Evolutionary conservation across 306 rosid species (phyloP), one percentile per base, ranked within the genome.

Genomic region (Dalbergia cultrata): DNA sequence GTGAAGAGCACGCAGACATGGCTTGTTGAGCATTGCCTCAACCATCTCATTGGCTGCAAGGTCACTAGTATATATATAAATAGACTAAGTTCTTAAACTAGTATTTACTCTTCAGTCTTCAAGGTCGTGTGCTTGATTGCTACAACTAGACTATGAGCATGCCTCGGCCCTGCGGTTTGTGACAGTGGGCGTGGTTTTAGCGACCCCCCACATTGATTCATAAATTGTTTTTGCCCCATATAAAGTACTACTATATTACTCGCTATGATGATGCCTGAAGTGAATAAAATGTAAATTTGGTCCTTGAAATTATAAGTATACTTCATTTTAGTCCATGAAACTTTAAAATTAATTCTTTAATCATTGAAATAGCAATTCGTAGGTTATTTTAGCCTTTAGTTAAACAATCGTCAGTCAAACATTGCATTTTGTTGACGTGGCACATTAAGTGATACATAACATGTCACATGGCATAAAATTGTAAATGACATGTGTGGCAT

Each of bases 111-210:
- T 16, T 65, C 75, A 53, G 13, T 49, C 45, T 79, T 70, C 65
- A 59, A 62, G 72, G 77, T 70, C 33, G 31, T 44, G 65, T 35
- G 72, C 74, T 76, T 67, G 31, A 74, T 31, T 77, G 56, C 65
- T 73, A 39, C 13, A 37, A 3, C 19, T 54, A 65, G n/a, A 33
- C 41, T 33, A 76, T 21, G 52, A 52, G 63, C 77, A 61, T 70
- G 76, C 80, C 57, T 7, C 33, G 22, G 9, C 64, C 53, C 50
- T 52, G 52, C 31, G 50, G 18, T 22, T 54, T 54, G 50, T 77
- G 70, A 71, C 86, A 54, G 10, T 10, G 16, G 4, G 58, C 81
- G 47, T 68, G 81, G 49, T 64, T 65, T 57, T 80, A 64, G 11
- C 4, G n/a, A 4, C 9, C 18, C 67, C n/a, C 73, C 81, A 47